These are phyloP conservation scores for Daldinia caldariorum DNA, from an alignment of 495 filamentous ascomycete species.

Conservation along the genomic window DNA sequence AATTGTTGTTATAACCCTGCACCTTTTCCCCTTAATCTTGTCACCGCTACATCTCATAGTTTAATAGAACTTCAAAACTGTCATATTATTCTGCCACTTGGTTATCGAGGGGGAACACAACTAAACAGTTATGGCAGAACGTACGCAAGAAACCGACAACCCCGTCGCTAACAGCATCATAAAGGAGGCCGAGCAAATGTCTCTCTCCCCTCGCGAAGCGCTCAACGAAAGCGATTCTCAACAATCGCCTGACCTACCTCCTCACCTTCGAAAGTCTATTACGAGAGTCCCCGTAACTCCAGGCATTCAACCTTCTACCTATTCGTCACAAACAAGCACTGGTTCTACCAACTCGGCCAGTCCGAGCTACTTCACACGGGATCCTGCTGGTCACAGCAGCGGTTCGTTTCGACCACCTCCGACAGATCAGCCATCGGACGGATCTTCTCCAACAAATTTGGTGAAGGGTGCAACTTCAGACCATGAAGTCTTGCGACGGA, in stretches of 20 bases:
- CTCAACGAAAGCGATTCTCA: conserved; percentile 32
- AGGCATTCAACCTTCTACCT: conserved; percentile 54
- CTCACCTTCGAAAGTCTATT: conserved; percentile 48
- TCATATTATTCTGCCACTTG: neutral
- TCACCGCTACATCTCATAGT: conserved; percentile 7
- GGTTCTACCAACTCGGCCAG: conserved; percentile 36
- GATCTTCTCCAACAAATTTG: conserved; percentile 57
- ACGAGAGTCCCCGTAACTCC: conserved; percentile 61
- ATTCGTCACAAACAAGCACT: conserved; percentile 41
- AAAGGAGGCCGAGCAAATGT: conserved; percentile 44
- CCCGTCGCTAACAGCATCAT: conserved; percentile 46
- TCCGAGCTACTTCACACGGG: conserved; percentile 54
- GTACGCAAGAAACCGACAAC: conserved; percentile 48
- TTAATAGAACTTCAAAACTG: neutral
- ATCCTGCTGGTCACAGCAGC: conserved; percentile 44
- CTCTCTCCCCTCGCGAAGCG: conserved; percentile 42
- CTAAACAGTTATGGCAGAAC: conserved; percentile 49
- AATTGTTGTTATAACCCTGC: conserved; percentile 9
- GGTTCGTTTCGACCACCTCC: conserved; percentile 25
- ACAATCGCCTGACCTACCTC: conserved; percentile 46
- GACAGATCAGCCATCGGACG: conserved; percentile 4
- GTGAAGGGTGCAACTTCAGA: conserved; percentile 64
- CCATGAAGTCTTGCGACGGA: conserved; percentile 69
- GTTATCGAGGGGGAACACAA: neutral
- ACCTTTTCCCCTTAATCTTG: conserved; percentile 1